These are phyloP conservation scores for Amylocarpus encephaloides DNA, from an alignment of 2,329 filamentous ascomycete species.

Conservation along the genomic window DNA sequence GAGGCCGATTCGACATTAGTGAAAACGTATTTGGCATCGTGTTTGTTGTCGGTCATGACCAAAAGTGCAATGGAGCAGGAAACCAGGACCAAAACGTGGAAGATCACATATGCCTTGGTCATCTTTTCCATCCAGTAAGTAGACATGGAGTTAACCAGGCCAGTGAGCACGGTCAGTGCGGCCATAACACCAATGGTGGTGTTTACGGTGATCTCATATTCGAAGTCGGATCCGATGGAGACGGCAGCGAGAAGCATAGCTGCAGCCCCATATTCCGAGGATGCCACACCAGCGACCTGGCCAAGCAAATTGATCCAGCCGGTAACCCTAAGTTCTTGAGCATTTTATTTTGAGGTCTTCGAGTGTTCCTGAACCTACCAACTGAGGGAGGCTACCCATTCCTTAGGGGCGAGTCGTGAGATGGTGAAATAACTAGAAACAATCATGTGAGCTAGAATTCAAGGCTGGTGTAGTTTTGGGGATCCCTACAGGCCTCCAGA, in stretches of 20 bases:
- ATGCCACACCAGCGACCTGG: conserved; percentile 45
- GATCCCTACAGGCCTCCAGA: conserved; percentile 39
- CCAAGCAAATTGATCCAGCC: conserved; percentile 48
- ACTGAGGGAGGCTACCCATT: conserved; percentile 43
- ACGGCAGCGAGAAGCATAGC: conserved; percentile 51
- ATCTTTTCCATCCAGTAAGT: conserved; percentile 54
- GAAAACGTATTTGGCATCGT: conserved; percentile 47
- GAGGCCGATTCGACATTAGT: conserved; percentile 45
- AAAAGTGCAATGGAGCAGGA: conserved; percentile 46
- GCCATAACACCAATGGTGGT: conserved; percentile 50
- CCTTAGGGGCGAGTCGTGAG: conserved; percentile 43
- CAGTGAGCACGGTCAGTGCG: conserved; percentile 44
- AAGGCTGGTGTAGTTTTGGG: background rate
- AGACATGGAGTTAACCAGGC: conserved; percentile 47
- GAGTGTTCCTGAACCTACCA: conserved; percentile 32
- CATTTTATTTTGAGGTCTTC: background rate
- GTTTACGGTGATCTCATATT: conserved; percentile 40
- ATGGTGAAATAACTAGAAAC: conserved; percentile 45
- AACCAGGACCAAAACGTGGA: conserved; percentile 48
- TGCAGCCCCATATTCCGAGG: conserved; percentile 50
- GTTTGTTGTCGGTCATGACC: conserved; percentile 44
- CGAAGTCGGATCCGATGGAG: conserved; percentile 43
- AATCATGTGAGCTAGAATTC: background rate
- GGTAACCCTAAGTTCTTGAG: conserved; percentile 19
- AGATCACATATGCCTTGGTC: conserved; percentile 51